Evolutionary conservation across 371 early-diverging fungal genomes (phyloP).

Genomic region (Rhizopus delemar): DNA sequence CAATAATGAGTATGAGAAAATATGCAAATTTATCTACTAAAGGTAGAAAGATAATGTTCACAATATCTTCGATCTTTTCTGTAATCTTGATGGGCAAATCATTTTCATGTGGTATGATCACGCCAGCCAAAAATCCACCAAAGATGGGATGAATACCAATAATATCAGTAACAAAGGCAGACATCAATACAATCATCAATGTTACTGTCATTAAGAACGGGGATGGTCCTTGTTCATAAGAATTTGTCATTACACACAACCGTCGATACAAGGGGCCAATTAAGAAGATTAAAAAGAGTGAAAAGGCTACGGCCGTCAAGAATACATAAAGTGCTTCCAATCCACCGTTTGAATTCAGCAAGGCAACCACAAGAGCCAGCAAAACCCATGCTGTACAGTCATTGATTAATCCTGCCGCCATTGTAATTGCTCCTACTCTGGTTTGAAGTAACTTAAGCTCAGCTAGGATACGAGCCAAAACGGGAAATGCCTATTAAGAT

Average conservation of each 20-base stretch:
- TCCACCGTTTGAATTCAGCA: conserved; percentile 65
- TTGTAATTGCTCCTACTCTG: conserved; percentile 77
- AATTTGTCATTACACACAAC: conserved; percentile 48
- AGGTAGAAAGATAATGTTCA: conserved; percentile 85
- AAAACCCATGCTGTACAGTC: conserved; percentile 87
- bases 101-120: conserved; percentile 85
- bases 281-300: conserved; percentile 59
- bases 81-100: conserved; percentile 86
- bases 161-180: conserved; percentile 81
- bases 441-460: conserved; percentile 83
- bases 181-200: conserved; percentile 60
- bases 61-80: conserved; percentile 90
- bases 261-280: conserved; percentile 58
- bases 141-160: conserved; percentile 92
- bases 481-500: conserved; percentile 75
- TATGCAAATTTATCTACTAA: conserved; percentile 50
- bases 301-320: conserved; percentile 62
- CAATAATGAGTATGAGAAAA: background rate
- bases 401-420: conserved; percentile 87
- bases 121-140: conserved; percentile 87
- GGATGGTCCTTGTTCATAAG: conserved; percentile 62
- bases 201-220: conserved; percentile 71
- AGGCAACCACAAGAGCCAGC: conserved; percentile 79
- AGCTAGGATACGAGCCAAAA: conserved; percentile 89
- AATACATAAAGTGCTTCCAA: conserved; percentile 74